Evolutionary conservation across 2,329 filamentous ascomycete genomes (phyloP), one percentile per base, ranked within the genome.

Genomic region (Ciborinia camelliae): DNA sequence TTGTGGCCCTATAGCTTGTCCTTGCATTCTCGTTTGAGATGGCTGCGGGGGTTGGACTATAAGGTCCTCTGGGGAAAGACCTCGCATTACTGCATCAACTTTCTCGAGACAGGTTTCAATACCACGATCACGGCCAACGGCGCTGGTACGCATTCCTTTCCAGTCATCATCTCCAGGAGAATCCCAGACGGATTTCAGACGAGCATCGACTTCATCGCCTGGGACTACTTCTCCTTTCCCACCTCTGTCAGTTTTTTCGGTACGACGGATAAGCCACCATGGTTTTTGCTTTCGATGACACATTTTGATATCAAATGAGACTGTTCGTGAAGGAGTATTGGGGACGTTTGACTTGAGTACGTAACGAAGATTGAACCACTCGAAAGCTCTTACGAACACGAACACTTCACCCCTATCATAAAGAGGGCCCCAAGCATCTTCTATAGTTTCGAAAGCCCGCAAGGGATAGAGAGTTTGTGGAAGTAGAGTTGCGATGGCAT

Each of bases 401-500:
- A 80, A 80, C 14, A 87, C 77, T 60, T 81, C 79, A 41, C 79
- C 79, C 14, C 76, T 79, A 14, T 74, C 72, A 28, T 77, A 81
- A 67, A 41, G 73, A 5, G 66, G 51, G 32, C 52, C 76, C 82
- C 86, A 87, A 1, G 77, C 75, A 23, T 77, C 76, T 69, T 90
- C 86, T 28, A 93, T 81, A 43, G 78, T 77, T 66, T 86, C 82
- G 2, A 93, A 76, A 1, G 82, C 84, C 55, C 80, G 80, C 23
- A 91, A 78, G n/a, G 91, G 77, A 0, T 88, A 86, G 5, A 92
- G 80, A 8, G 90, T 88, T 26, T 81, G 75, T 1, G 82, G 81
- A 35, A 90, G 77, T 72, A 86, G 66, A 75, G 77, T 71, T 79
- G 86, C 76, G 80, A 83, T 70, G 71, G 81, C 71, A 76, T 81